Conservation (phyloP, 176 grass and related monocot genomes). For the Oryza punctata region DNA sequence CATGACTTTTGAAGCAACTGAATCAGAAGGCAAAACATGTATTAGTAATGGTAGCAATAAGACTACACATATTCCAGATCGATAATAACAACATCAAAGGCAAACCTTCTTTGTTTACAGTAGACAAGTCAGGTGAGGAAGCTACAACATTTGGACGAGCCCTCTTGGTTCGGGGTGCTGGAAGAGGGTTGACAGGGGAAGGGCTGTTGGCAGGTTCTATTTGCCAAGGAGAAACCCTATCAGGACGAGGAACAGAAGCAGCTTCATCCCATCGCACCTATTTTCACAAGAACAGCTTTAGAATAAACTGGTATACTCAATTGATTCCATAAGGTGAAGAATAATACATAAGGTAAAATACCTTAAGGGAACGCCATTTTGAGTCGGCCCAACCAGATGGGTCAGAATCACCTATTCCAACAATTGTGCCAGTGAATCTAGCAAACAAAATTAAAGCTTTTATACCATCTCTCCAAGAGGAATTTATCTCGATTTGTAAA, state of each 20-base stretch:
- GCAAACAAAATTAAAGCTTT: slow-evolving; percentile 24
- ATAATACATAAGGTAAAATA: slow-evolving; percentile 31
- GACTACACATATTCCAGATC: not conserved
- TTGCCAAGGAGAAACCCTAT: slow-evolving; percentile 93
- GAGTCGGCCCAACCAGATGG: slow-evolving; percentile 75
- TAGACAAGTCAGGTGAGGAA: slow-evolving; percentile 42
- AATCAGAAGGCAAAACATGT: slow-evolving; percentile 32
- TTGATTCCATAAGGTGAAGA: not conserved
- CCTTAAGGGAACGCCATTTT: slow-evolving; percentile 90
- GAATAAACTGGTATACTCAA: not conserved
- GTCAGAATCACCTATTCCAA: slow-evolving; percentile 72
- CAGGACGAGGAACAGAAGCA: slow-evolving; percentile 73
- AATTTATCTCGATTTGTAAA: not conserved
- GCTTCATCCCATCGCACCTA: slow-evolving; percentile 95
- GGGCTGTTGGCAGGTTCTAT: slow-evolving; percentile 64
- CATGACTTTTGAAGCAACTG: slow-evolving; percentile 53
- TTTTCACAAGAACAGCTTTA: slow-evolving; percentile 32
- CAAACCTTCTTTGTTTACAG: slow-evolving; percentile 78
- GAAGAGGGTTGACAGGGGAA: slow-evolving; percentile 56
- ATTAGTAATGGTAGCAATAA: slow-evolving; percentile 19
- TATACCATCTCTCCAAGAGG: not conserved
- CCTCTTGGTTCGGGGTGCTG: slow-evolving; percentile 63
- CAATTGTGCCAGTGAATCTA: slow-evolving; percentile 88
- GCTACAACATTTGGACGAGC: slow-evolving; percentile 51
- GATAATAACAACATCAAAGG: slow-evolving; percentile 20